These are phyloP conservation scores for Helianthus tuberosus DNA, from an alignment of 129 eudicot species.

Conservation along the genomic window DNA sequence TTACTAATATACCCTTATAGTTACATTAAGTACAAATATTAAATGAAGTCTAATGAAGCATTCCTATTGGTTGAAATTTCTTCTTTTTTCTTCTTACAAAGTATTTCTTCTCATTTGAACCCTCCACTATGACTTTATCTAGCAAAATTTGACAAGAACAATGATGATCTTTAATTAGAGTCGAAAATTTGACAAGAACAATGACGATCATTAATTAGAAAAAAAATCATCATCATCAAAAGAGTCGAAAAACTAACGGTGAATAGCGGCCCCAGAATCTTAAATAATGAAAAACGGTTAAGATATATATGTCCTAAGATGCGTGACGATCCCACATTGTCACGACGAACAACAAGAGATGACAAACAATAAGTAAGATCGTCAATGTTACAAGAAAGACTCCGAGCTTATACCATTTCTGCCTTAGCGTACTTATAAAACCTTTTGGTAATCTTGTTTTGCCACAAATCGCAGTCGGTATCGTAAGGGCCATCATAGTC, in stretches of 20 bases:
- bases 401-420: conserved; percentile 52
- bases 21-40: too few relatives aligned
- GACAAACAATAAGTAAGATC: conserved; percentile 32
- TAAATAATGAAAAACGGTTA: too few relatives aligned
- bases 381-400: conserved; percentile 34
- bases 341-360: conserved; percentile 34
- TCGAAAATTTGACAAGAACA: neutral
- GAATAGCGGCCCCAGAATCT: too few relatives aligned
- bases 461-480: conserved; percentile 48
- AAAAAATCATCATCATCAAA: neutral
- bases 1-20: too few relatives aligned
- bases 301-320: neutral
- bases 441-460: conserved; percentile 38
- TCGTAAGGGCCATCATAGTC: neutral
- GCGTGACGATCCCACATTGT: conserved; percentile 34
- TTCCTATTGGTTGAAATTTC: too few relatives aligned
- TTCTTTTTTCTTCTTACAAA: too few relatives aligned
- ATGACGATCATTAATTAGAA: too few relatives aligned
- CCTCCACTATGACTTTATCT: neutral
- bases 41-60: too few relatives aligned
- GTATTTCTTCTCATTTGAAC: too few relatives aligned
- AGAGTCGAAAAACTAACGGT: neutral
- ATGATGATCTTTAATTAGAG: too few relatives aligned
- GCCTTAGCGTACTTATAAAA: conserved; percentile 27
- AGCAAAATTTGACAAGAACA: neutral